Evolutionary conservation across 345 rosid genomes (phyloP), one percentile per base, ranked within the genome.

Genomic region (Pseudoturritis turrita): DNA sequence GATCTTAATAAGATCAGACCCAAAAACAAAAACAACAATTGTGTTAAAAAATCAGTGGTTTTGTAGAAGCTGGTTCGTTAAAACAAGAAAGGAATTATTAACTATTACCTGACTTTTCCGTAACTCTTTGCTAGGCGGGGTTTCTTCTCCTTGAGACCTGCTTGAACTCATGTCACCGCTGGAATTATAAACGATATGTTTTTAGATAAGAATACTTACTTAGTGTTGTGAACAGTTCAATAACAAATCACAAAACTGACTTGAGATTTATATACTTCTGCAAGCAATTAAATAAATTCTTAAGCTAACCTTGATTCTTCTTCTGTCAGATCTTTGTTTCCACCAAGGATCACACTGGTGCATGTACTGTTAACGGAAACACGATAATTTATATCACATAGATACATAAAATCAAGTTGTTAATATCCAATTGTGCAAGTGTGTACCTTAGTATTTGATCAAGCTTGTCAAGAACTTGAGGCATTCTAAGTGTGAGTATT

Each of bases 391-490:
- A 62, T 62, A 41, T 45, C 19, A 17, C 18, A 65, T 17, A 35
- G 37, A 68, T 17, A 21, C 37, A 15, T 29, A 5, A n/a, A 17
- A 23, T 8, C 13, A 19, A 33, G 58, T 18, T 52, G 41, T 55
- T 49, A 51, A 50, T 58, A 41, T 51, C 47, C 44, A 17, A 55
- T 36, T 39, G 33, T 29, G 46, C 67, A 50, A 58, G 56, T 39
- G 1, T 68, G 29, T 74, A 95, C 99, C 97, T 89, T 28, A 95
- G 80, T 78, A 95, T 95, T 67, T 75, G 96, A 83, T 91, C 98
- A 75, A 95, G 94, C 77, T 84, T 89, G 73, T 95, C 96, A 11
- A 91, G 86, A 62, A 89, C 93, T 84, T 91, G 98, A 79, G 98
- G 96, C 88, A 91, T 76, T 81, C 96, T 82, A 29, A 95, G 77